Percentiles rank a stretch among this genome's conserved stretches.
Evolutionary conservation across 352 stramenopile genomes (phyloP).

Genomic region (Halophytophthora batemanensis): DNA sequence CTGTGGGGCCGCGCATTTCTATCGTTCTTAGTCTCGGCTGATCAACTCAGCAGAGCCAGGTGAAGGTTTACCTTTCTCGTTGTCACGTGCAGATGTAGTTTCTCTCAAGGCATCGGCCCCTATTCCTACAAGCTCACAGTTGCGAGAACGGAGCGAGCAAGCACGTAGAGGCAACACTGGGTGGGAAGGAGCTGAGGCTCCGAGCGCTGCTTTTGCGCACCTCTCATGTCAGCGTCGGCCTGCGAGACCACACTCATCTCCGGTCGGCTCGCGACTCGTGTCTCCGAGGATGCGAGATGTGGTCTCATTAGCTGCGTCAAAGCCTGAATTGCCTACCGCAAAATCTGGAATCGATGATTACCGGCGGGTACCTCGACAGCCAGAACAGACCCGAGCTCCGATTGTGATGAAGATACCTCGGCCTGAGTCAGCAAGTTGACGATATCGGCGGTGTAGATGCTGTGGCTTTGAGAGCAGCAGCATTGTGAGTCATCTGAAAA

Average conservation of each 20-base stretch:
- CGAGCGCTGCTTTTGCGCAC: neutral
- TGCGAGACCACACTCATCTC: constrained; percentile 48
- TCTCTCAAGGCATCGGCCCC: constrained; percentile 13
- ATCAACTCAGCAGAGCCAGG: constrained; percentile 38
- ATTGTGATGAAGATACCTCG: too few species aligned
- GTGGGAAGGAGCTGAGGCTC: neutral
- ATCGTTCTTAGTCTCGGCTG: constrained; percentile 28
- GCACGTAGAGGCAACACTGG: neutral
- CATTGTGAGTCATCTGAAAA: too few species aligned
- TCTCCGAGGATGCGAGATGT: constrained; percentile 25
- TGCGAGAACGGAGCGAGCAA: constrained; percentile 2
- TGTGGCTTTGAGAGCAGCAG: too few species aligned
- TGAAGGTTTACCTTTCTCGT: constrained; percentile 28
- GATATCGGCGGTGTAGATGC: too few species aligned
- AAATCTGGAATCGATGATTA: too few species aligned
- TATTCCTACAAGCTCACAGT: constrained; percentile 8
- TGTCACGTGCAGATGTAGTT: constrained; percentile 35
- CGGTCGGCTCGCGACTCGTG: constrained; percentile 26
- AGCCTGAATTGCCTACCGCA: too few species aligned
- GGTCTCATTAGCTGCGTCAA: constrained; percentile 14
- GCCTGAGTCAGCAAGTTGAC: too few species aligned
- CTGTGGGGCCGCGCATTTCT: too few species aligned
- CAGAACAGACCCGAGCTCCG: too few species aligned
- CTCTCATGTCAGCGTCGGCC: constrained; percentile 10
- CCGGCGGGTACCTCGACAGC: too few species aligned